Conservation (phyloP, 2,329 filamentous ascomycete genomes). For the Alternaria sp. region DNA sequence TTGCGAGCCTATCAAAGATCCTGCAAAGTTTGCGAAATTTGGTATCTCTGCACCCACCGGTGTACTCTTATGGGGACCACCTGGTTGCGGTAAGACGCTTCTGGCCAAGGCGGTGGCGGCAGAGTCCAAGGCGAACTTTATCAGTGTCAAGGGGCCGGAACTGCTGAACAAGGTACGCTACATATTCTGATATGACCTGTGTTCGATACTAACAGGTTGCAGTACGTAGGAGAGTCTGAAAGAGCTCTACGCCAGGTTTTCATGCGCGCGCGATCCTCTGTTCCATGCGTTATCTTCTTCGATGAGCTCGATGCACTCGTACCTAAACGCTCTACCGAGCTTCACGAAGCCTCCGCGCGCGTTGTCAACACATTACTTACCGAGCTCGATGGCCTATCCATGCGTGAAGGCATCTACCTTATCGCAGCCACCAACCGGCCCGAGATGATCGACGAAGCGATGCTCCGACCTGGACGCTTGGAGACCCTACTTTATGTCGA, state of each 20-base stretch:
- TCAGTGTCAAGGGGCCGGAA: constrained; percentile 95
- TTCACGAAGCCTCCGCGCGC: constrained; percentile 83
- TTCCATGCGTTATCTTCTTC: constrained; percentile 96
- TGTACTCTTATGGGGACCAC: constrained; percentile 94
- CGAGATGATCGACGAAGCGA: constrained; percentile 95
- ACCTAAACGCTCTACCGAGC: constrained; percentile 77
- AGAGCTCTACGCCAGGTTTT: constrained; percentile 93
- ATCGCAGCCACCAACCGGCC: constrained; percentile 95
- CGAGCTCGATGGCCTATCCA: constrained; percentile 86
- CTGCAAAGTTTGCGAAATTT: constrained; percentile 76
- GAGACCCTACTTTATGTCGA: constrained; percentile 91
- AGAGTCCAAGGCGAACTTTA: constrained; percentile 96
- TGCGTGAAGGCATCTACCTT: constrained; percentile 86
- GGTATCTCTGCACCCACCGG: constrained; percentile 85
- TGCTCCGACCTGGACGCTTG: constrained; percentile 88
- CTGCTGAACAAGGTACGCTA: constrained; percentile 78
- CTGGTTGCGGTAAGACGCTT: constrained; percentile 95
- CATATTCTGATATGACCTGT: neutral
- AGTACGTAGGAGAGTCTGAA: constrained; percentile 94
- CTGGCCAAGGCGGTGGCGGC: constrained; percentile 96
- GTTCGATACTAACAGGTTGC: constrained; percentile 17
- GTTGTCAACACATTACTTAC: constrained; percentile 96
- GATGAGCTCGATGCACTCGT: constrained; percentile 96
- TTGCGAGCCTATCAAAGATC: constrained; percentile 85
- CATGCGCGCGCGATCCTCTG: constrained; percentile 80